Evolutionary conservation across 1,139 yeast genomes (phyloP), one percentile per base, ranked within the genome.

Genomic region (Sugiyamaella novakii): DNA sequence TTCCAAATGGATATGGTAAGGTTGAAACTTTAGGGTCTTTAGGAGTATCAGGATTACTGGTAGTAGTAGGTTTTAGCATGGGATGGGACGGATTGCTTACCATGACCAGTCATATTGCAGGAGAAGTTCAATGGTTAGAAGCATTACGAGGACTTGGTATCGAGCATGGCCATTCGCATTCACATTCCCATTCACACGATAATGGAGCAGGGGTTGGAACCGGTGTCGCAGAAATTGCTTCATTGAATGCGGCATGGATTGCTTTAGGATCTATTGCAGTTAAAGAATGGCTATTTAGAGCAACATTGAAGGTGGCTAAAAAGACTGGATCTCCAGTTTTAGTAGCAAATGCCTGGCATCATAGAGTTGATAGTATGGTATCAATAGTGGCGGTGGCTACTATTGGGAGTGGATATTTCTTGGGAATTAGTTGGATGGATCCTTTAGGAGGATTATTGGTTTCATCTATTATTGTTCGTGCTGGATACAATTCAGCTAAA

Each of bases 331-430:
- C 97, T 1, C 87, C 88, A 54, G 98, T 92, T 3, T 75, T 92
- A 49, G 83, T 88, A 44, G 98, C 98, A 5, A 92, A 92, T 63
- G 98, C 98, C 2, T 92, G 98, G 98, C 98, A 92, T 66, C 98
- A 92, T 64, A 77, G 98, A 55, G 91, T 92, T n/a, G 98, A 92
- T 65, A 85, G 96, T 1, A 68, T 92, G 58, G 94, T 98, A 0
- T 89, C 97, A 0, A 76, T 86, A 33, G 98, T 92, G 7, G 98
- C 98, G 0, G 77, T 91, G 21, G 77, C 83, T 3, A 89, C 98
- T 0, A 94, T 92, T 47, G 80, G 95, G 0, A 84, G 94, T 1
- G 96, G 96, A 25, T 83, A 85, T 56, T 71, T 87, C 54, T 78
- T 88, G 55, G 79, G 83, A 54, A 77, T 88, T 39, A 82, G 81